Conservation (phyloP, 2,329 filamentous ascomycete genomes). For the Amphichorda felina region DNA sequence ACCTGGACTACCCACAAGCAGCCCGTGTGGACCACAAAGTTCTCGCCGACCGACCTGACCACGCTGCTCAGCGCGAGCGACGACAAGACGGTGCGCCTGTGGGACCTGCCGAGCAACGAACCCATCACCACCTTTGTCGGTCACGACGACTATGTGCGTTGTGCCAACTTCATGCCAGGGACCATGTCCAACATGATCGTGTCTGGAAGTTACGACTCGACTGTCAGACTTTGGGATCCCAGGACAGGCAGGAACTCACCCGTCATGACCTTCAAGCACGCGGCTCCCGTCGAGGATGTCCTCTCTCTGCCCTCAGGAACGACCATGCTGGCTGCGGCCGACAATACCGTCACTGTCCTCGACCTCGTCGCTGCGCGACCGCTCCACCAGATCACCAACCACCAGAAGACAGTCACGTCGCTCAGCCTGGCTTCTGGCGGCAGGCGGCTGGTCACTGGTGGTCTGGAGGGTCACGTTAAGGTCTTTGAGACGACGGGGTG, state of each 20-base stretch:
- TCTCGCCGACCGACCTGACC: slow-evolving; percentile 82
- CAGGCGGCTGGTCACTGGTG: slow-evolving; percentile 73
- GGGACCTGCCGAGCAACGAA: slow-evolving; percentile 78
- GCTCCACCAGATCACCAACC: slow-evolving; percentile 76
- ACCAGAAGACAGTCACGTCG: slow-evolving; percentile 94
- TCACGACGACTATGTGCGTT: slow-evolving; percentile 86
- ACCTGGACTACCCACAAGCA: slow-evolving; percentile 94
- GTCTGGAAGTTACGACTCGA: slow-evolving; percentile 89
- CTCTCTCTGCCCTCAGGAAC: slow-evolving; percentile 79
- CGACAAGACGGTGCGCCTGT: slow-evolving; percentile 83
- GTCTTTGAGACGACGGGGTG: slow-evolving; percentile 88
- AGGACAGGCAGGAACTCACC: slow-evolving; percentile 52
- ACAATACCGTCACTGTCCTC: slow-evolving; percentile 79
- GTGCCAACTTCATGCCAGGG: slow-evolving; percentile 73
- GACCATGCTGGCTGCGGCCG: slow-evolving; percentile 72
- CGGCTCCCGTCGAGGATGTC: slow-evolving; percentile 80
- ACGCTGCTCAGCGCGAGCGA: slow-evolving; percentile 82
- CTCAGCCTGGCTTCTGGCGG: slow-evolving; percentile 73
- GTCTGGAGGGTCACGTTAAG: slow-evolving; percentile 91
- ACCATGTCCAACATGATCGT: slow-evolving; percentile 64
- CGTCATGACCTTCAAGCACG: slow-evolving; percentile 91
- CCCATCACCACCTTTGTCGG: slow-evolving; percentile 71
- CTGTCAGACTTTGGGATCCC: slow-evolving; percentile 88
- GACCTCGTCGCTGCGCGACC: slow-evolving; percentile 88
- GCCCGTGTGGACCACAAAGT: slow-evolving; percentile 84